Evolutionary conservation across 1,139 yeast species (phyloP).

Genomic region (Scheffersomyces parashehatae): DNA sequence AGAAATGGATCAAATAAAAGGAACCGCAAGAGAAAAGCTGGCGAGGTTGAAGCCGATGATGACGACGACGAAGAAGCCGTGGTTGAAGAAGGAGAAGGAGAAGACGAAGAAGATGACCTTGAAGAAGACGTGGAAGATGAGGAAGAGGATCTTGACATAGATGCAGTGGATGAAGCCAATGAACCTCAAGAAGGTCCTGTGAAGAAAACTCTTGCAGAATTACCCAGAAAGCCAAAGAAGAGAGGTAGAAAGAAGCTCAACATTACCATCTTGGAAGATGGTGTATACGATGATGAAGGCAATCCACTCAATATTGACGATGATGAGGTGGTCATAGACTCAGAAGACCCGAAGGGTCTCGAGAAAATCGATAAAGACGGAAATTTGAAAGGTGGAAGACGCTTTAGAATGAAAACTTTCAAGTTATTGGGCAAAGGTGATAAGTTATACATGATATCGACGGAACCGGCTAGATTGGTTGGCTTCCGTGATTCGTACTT

Average conservation of each 20-base stretch:
- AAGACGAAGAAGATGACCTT: slow-evolving; percentile 4
- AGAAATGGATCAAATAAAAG: slow-evolving; percentile 1
- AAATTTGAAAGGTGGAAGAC: slow-evolving; percentile 69
- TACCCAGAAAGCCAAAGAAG: slow-evolving; percentile 44
- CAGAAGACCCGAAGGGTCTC: slow-evolving; percentile 77
- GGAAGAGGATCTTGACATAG: slow-evolving; percentile 13
- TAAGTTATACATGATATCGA: slow-evolving; percentile 81
- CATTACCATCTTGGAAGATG: slow-evolving; percentile 37
- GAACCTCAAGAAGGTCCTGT: slow-evolving; percentile 11
- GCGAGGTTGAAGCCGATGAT: slow-evolving; percentile 15
- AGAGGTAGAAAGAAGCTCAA: slow-evolving; percentile 50
- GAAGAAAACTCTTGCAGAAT: slow-evolving; percentile 7
- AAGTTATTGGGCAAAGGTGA: slow-evolving; percentile 75
- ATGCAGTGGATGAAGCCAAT: slow-evolving; percentile 18
- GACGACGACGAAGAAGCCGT: slow-evolving; percentile 15
- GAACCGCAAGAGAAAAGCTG: slow-evolving; percentile 5
- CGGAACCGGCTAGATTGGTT: slow-evolving; percentile 93
- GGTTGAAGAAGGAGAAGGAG: slow-evolving; percentile 19
- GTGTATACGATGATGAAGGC: slow-evolving; percentile 50
- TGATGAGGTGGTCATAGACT: slow-evolving; percentile 79
- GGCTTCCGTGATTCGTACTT: slow-evolving; percentile 94
- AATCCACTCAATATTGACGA: slow-evolving; percentile 57
- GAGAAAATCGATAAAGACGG: slow-evolving; percentile 73
- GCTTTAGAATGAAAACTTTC: slow-evolving; percentile 79
- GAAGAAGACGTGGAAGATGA: slow-evolving; percentile 19